Base-by-base conservation (phyloP, 345 rosid genomes). In the Citrus reticulata region DNA sequence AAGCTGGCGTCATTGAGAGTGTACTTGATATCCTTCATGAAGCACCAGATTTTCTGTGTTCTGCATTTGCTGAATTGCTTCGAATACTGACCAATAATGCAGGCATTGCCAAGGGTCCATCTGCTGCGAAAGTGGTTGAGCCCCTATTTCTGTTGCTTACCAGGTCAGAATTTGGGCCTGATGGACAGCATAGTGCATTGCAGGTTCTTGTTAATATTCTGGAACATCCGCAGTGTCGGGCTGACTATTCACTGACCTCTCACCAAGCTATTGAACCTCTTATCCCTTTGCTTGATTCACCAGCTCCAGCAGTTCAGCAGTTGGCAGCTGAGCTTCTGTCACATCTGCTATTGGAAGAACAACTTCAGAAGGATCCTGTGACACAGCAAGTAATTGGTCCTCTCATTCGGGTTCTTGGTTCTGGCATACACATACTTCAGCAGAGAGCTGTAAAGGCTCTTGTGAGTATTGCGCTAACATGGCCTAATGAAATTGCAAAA, bases 361-460 rank as follows among this genome's bases (percentile, higher is more conserved):
- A 88, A 88, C 95, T 97, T 74, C 98, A 92, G 87, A 94, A 92
- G 89, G 97, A 93, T 84, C 85, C 98, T 30, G 83, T 89, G 72
- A 91, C 92, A 20, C 95, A 90, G 83, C 94, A 87, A 77, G 93
- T 89, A 29, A 94, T 97, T 65, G 93, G 93, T 84, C 98, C 99
- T 6, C 89, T 97, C 39, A 80, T 93, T 73, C 88, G 93, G 83
- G 91, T 91, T 81, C 96, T 94, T 72, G 95, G 96, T 76, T 94
- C 98, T 19, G 96, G 95, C 79, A 88, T 90, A 80, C 97, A 92
- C 77, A 88, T 92, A 70, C 82, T 94, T 86, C 99, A 97, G 89
- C 98, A 97, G 89, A 97, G 94, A 89, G 98, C 98, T 73, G 93
- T 95, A 60, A 97, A 95, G 89, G 99, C 98, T 75, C 97, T 97